Conservation (phyloP, 441 rosid species). For the Populus hybrid region DNA sequence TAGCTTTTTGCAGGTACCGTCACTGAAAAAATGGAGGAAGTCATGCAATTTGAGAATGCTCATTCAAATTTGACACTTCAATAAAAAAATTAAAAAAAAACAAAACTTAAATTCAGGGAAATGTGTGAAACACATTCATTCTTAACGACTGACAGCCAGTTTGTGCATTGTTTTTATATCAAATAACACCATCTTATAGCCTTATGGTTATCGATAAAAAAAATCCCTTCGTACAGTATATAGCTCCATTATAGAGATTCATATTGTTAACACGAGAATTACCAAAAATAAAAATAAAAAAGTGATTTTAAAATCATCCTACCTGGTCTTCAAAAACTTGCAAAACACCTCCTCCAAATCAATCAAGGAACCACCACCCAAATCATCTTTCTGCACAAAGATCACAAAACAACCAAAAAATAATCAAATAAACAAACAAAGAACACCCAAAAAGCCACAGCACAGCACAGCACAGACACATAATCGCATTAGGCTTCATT, state of each 20-base stretch:
- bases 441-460: neutral
- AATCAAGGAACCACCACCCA: conserved; percentile 26
- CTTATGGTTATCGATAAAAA: neutral
- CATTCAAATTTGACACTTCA: neutral
- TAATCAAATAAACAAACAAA: neutral
- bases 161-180: neutral
- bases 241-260: neutral
- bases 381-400: conserved; percentile 46
- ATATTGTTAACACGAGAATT: neutral
- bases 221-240: neutral
- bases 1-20: conserved; percentile 16
- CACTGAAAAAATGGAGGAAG: conserved; percentile 32
- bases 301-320: conserved; percentile 2
- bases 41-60: conserved; percentile 7
- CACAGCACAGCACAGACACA: neutral
- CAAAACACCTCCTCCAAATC: conserved; percentile 59
- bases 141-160: neutral
- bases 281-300: neutral
- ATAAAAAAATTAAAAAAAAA: neutral
- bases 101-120: neutral
- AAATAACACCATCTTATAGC: neutral
- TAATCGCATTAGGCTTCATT: neutral
- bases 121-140: neutral
- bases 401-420: neutral
- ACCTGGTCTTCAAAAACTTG: conserved; percentile 55